Evolutionary conservation across 1,284 basidiomycete genomes (phyloP).

Genomic region (Naganishia liquefaciens): DNA sequence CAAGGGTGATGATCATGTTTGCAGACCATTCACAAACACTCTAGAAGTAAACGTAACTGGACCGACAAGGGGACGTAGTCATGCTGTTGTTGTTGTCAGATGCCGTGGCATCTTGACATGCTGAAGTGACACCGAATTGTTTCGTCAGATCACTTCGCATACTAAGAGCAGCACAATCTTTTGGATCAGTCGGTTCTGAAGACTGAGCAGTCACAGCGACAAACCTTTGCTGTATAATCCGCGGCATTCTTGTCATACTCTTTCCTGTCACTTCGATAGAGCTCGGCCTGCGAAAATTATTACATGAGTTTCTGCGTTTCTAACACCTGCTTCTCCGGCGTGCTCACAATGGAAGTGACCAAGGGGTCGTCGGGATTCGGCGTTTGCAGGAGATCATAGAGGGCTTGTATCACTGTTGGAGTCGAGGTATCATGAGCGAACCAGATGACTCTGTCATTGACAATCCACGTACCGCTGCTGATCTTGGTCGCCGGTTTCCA

Average conservation of each 20-base stretch:
- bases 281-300: slow-evolving; percentile 46
- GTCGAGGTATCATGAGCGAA: not conserved
- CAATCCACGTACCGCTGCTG: slow-evolving; percentile 61
- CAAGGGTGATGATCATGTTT: not conserved
- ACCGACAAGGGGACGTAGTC: not conserved
- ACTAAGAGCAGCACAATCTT: not conserved
- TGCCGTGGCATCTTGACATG: not conserved
- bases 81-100: not conserved
- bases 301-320: too few relatives aligned
- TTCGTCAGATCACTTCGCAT: slow-evolving; percentile 1
- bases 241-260: slow-evolving; percentile 48
- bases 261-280: slow-evolving; percentile 46
- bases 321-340: too few relatives aligned
- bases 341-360: slow-evolving; percentile 55
- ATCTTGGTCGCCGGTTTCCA: slow-evolving; percentile 88
- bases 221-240: slow-evolving; percentile 49
- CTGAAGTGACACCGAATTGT: not conserved
- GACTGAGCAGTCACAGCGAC: slow-evolving; percentile 2
- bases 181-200: not conserved
- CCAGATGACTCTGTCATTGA: slow-evolving; percentile 1
- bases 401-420: slow-evolving; percentile 67
- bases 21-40: not conserved
- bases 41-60: not conserved
- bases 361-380: slow-evolving; percentile 88
- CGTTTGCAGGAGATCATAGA: slow-evolving; percentile 83